Evolutionary conservation across 1,284 basidiomycete species (phyloP).

Genomic region (Leccinum insolens): DNA sequence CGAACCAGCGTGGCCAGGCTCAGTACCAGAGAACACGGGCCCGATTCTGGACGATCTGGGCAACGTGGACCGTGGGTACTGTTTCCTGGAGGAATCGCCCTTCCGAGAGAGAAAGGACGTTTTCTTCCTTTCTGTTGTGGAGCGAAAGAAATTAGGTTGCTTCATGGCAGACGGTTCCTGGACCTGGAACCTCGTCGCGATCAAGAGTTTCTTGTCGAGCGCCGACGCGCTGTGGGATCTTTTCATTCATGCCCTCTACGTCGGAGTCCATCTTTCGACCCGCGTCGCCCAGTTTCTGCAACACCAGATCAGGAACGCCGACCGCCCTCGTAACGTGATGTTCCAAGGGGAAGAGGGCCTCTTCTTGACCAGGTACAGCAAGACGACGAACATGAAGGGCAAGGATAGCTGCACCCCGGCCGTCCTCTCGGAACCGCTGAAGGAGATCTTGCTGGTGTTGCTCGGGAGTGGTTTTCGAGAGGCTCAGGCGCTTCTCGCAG

Average conservation of each 20-base stretch:
- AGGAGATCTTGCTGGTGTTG: constrained; percentile 3
- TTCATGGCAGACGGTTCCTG: background rate
- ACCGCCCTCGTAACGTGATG: constrained; percentile 2
- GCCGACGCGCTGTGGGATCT: background rate
- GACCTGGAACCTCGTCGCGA: background rate
- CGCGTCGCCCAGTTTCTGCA: constrained; percentile 3
- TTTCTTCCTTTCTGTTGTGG: constrained; percentile 2
- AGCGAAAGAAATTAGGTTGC: background rate
- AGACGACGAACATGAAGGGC: constrained; percentile 1
- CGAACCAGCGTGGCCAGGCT: no score
- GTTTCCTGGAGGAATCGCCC: constrained; percentile 6
- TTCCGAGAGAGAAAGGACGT: background rate
- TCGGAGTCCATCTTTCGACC: constrained; percentile 1
- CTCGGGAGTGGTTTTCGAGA: constrained; percentile 10
- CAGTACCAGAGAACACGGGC: background rate
- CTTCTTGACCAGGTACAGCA: constrained; percentile 9
- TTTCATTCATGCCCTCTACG: constrained; percentile 1
- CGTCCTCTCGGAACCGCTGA: background rate
- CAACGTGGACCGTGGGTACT: constrained; percentile 5
- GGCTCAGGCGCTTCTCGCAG: constrained; percentile 8
- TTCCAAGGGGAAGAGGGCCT: constrained; percentile 8
- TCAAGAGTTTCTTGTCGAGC: background rate
- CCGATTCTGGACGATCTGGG: constrained; percentile 3
- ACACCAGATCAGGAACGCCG: constrained; percentile 3
- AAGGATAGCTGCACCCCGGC: constrained; percentile 12